These are phyloP conservation scores for Epichloe gansuensis DNA, from an alignment of 2,329 filamentous ascomycete genomes.

Conservation along the genomic window DNA sequence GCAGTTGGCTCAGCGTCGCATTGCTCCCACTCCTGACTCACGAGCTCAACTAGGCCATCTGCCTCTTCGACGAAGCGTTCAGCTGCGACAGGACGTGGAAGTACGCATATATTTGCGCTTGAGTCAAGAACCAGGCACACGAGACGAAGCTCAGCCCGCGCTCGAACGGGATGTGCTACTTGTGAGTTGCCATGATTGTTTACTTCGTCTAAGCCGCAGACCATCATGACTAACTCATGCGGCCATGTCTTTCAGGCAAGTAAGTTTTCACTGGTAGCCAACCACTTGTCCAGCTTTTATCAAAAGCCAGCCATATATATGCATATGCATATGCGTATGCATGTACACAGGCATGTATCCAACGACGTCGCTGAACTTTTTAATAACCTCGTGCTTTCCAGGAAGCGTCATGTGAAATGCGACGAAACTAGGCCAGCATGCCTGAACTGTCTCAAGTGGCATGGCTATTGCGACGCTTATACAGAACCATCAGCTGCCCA, in stretches of 20 bases:
- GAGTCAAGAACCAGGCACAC: slow-evolving; percentile 25
- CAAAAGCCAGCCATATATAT: too few relatives aligned
- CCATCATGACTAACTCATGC: not conserved
- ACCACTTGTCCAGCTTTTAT: too few relatives aligned
- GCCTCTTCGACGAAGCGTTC: not conserved
- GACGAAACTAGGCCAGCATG: slow-evolving; percentile 29
- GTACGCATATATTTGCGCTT: slow-evolving; percentile 25
- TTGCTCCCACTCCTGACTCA: not conserved
- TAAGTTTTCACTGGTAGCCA: slow-evolving; percentile 11
- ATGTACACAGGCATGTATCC: not conserved
- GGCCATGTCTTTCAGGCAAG: slow-evolving; percentile 16
- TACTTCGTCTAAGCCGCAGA: too few relatives aligned
- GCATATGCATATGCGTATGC: too few relatives aligned
- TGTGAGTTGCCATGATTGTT: slow-evolving; percentile 17
- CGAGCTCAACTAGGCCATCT: not conserved
- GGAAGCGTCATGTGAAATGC: slow-evolving; percentile 30
- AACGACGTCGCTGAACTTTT: not conserved
- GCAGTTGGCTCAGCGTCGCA: not conserved
- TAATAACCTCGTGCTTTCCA: slow-evolving; percentile 6
- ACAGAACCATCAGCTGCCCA: slow-evolving; percentile 8
- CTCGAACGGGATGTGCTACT: slow-evolving; percentile 25
- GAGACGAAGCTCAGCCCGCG: slow-evolving; percentile 24
- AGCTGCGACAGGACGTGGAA: slow-evolving; percentile 11
- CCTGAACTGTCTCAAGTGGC: slow-evolving; percentile 28
- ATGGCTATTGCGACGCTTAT: slow-evolving; percentile 27